A percentile compares a stretch with the other conserved stretches of the same genome.
Conservation (phyloP, 305 asterid species). For the Fraxinus nigra region DNA sequence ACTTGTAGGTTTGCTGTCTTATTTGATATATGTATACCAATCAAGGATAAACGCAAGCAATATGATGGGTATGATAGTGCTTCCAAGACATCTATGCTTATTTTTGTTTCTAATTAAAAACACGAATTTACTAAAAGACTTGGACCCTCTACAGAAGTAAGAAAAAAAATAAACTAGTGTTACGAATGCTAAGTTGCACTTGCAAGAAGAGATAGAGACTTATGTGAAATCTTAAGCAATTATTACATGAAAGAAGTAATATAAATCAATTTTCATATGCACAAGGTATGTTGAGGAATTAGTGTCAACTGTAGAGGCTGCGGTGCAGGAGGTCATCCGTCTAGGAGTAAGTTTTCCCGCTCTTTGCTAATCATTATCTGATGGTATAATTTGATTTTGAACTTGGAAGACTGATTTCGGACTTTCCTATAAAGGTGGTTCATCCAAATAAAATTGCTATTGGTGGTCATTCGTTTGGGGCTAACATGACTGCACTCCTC, state of each 20-base stretch:
- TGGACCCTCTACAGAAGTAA: no score
- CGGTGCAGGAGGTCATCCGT: slow-evolving; percentile 81
- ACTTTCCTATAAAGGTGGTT: background rate
- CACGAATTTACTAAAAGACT: no score
- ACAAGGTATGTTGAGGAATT: slow-evolving; percentile 88
- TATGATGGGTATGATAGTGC: slow-evolving; percentile 65
- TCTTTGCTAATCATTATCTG: background rate
- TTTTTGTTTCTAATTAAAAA: no score
- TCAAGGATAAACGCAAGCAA: slow-evolving; percentile 89
- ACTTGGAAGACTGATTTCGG: slow-evolving; percentile 34
- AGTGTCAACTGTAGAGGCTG: slow-evolving; percentile 93
- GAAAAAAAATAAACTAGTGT: background rate
- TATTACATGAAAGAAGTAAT: background rate
- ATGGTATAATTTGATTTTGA: slow-evolving; percentile 20
- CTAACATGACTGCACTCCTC: no score
- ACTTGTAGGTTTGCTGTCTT: slow-evolving; percentile 74
- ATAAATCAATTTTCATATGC: slow-evolving; percentile 7
- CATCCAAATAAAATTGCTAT: no score
- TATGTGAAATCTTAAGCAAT: no score
- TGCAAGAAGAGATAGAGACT: background rate
- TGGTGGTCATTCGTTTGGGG: no score
- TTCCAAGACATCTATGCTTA: background rate
- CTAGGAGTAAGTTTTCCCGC: slow-evolving; percentile 68
- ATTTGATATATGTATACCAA: slow-evolving; percentile 91
- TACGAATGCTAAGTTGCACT: no score